Conservation (phyloP, 1,284 basidiomycete genomes). For the Pseudozyma thailandica region DNA sequence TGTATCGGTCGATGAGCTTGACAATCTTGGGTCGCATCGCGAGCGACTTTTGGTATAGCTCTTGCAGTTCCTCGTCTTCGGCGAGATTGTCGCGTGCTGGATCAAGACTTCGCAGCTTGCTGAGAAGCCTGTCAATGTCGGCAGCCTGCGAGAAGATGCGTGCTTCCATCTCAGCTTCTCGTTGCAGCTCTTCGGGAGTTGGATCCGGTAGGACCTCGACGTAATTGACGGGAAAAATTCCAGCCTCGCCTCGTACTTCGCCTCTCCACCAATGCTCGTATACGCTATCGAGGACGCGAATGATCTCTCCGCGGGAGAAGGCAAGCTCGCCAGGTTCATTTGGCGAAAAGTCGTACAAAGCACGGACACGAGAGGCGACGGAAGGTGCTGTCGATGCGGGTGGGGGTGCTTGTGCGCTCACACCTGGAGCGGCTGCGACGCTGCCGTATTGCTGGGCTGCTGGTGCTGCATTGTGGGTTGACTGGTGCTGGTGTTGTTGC, state of each 20-base stretch:
- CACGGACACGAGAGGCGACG: conserved; percentile 75
- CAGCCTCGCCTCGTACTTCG: conserved; percentile 88
- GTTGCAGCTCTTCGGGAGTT: conserved; percentile 79
- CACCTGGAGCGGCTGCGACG: background rate
- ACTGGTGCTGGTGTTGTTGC: conserved; percentile 8
- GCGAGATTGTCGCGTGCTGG: conserved; percentile 82
- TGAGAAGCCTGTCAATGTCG: conserved; percentile 87
- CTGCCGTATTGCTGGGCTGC: conserved; percentile 70
- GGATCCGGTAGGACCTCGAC: conserved; percentile 92
- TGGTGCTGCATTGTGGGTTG: conserved; percentile 28
- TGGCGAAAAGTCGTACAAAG: conserved; percentile 88
- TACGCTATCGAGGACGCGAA: conserved; percentile 92
- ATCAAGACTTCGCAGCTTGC: conserved; percentile 82
- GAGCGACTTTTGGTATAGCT: conserved; percentile 90
- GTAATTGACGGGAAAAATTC: conserved; percentile 98
- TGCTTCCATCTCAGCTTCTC: conserved; percentile 88
- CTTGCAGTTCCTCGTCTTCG: conserved; percentile 89
- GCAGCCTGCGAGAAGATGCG: conserved; percentile 84
- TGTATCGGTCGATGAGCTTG: conserved; percentile 94
- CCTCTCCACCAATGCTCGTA: conserved; percentile 99
- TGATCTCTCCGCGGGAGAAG: conserved; percentile 92
- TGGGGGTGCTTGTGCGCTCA: conserved; percentile 1
- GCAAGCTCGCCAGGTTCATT: conserved; percentile 89
- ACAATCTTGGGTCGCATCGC: conserved; percentile 91
- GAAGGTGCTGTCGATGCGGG: conserved; percentile 18